Evolutionary conservation across 352 stramenopile species (phyloP), one percentile per base, ranked within the genome.

Genomic region (Aphanomyces invadans): DNA sequence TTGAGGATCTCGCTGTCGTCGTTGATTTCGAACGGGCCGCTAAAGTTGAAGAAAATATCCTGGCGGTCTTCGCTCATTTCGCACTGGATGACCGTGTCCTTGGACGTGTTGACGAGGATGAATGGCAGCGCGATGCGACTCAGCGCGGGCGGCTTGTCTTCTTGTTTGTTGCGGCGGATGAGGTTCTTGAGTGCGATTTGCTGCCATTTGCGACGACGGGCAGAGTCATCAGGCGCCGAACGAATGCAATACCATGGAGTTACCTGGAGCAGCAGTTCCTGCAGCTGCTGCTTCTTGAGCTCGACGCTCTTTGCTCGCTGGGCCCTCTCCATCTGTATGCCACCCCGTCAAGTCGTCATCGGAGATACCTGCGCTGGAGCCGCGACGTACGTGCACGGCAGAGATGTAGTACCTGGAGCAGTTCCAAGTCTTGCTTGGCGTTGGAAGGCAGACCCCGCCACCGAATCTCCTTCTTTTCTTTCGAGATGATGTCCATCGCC

Each of bases 401-500:
- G n/a, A n/a, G n/a, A n/a, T n/a, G n/a, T n/a, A n/a, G n/a, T 52
- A 94, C 85, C 68, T 89, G 71, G 36, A 97, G 75, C 71, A 88
- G 80, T 51, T 97, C 83, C 5, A 95, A 78, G 61, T 98, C 87
- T 46, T 96, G 80, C 57, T 94, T 78, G 28, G 89, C 66, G 73
- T 87, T 92, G 38, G 79, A 86, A 19, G 81, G 83, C 36, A 94
- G 74, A 4, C 81, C 87, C 71, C 83, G 92, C 84, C 82, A 96
- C 39, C 77, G 76, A 69, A 92, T 97, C 61, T 96, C 85, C 68
- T 97, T 97, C 25, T 96, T 95, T 63, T 98, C 93, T 74, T 98
- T 98, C 29, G 83, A 92, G 60, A 99, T 98, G 57, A 99, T 98
- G 52, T 98, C 95, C 91, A 98, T 98, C 12, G 96, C 96, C 91